These are phyloP conservation scores for Meripilus lineatus DNA, from an alignment of 1,284 basidiomycete species.

Conservation along the genomic window DNA sequence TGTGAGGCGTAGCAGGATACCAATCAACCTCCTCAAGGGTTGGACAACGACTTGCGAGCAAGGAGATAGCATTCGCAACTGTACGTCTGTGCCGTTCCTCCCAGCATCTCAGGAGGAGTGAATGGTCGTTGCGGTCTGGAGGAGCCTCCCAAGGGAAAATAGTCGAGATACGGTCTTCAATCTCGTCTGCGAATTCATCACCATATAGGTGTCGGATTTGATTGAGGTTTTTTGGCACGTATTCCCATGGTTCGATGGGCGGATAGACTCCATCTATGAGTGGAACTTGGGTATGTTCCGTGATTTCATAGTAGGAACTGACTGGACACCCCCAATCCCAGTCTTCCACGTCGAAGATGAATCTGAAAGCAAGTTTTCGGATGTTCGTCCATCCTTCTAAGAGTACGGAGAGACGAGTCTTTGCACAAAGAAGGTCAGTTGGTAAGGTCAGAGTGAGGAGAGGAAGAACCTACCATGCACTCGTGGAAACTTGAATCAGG, in stretches of 20 bases:
- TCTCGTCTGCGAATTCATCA: background rate
- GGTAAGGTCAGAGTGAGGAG: background rate
- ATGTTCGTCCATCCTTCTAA: constrained; percentile 7
- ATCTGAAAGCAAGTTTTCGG: constrained; percentile 9
- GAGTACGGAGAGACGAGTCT: background rate
- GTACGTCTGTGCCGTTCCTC: constrained; percentile 2
- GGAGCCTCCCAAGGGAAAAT: background rate
- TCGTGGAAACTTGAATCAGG: constrained; percentile 2
- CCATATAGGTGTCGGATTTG: background rate
- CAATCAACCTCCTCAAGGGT: constrained; percentile 17
- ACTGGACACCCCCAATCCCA: background rate
- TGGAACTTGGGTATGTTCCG: background rate
- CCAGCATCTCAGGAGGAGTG: constrained; percentile 12
- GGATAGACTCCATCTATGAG: constrained; percentile 1
- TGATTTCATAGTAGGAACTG: background rate
- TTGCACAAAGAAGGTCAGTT: background rate
- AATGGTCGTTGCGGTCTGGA: constrained; percentile 1
- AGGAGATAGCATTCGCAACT: constrained; percentile 6
- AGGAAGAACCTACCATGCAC: constrained; percentile 6
- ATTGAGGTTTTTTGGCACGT: background rate
- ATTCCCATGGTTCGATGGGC: background rate
- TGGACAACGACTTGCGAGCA: constrained; percentile 11
- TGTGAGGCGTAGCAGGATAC: constrained; percentile 5
- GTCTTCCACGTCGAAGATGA: background rate
- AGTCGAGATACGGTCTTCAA: background rate